These are phyloP conservation scores for Neoboletus subvelutipes DNA, from an alignment of 768 basidiomycete genomes.

Conservation along the genomic window DNA sequence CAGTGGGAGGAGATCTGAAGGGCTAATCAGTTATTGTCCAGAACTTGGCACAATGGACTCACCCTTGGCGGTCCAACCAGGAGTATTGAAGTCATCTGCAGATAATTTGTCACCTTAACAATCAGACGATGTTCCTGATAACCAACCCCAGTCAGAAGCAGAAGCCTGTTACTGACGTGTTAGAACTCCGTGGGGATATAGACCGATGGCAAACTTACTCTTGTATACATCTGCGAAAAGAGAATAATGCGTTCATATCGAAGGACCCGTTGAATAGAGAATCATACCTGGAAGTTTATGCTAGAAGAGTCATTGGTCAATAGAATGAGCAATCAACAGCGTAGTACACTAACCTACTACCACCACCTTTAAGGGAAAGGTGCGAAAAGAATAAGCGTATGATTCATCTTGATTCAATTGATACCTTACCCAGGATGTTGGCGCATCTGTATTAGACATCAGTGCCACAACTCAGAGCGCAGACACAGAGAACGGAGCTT, in stretches of 20 bases:
- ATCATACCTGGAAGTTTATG: conserved; percentile 61
- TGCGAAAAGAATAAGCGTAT: neutral
- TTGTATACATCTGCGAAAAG: conserved; percentile 59
- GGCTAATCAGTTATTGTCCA: neutral
- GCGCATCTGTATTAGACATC: conserved; percentile 47
- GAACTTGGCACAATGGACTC: conserved; percentile 5
- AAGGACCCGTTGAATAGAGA: neutral
- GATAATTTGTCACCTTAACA: neutral
- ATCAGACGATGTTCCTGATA: neutral
- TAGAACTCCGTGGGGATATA: neutral
- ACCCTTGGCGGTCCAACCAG: conserved; percentile 68
- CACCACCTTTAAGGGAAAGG: conserved; percentile 40
- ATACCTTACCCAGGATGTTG: conserved; percentile 52
- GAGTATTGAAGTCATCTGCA: conserved; percentile 69
- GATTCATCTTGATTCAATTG: neutral
- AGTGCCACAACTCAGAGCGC: neutral
- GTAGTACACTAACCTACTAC: conserved; percentile 47
- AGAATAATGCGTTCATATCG: neutral
- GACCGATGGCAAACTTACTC: conserved; percentile 34
- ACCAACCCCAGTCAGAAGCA: conserved; percentile 66
- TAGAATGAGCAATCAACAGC: neutral
- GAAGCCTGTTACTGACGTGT: conserved; percentile 46
- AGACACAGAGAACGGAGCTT: conserved; percentile 24
- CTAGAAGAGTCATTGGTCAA: conserved; percentile 31
- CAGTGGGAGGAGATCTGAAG: conserved; percentile 61